These are phyloP conservation scores for Aspergillus texensis DNA, from an alignment of 2,329 filamentous ascomycete species.

Conservation along the genomic window DNA sequence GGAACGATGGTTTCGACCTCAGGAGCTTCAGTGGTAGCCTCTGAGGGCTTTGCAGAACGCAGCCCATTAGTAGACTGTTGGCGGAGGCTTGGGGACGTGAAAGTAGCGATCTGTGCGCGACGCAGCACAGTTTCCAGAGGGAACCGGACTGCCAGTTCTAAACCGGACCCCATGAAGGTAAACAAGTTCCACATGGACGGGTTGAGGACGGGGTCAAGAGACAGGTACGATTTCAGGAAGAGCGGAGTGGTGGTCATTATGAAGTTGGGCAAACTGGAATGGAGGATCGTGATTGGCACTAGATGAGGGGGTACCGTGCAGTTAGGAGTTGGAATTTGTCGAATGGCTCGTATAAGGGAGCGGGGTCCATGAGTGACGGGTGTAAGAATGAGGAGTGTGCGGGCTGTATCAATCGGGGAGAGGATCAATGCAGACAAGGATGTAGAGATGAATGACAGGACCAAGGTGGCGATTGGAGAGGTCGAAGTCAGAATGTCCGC, in stretches of 20 bases:
- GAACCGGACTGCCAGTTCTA: slow-evolving; percentile 82
- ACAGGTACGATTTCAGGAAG: slow-evolving; percentile 79
- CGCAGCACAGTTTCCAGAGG: slow-evolving; percentile 91
- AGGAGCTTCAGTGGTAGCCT: slow-evolving; percentile 19
- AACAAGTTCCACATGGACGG: slow-evolving; percentile 80
- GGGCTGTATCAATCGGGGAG: slow-evolving; percentile 84
- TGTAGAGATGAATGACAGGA: slow-evolving; percentile 68
- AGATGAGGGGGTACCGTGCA: slow-evolving; percentile 72
- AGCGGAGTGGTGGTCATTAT: slow-evolving; percentile 82
- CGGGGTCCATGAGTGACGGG: slow-evolving; percentile 74
- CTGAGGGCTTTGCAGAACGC: slow-evolving; percentile 12
- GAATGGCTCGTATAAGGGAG: slow-evolving; percentile 76
- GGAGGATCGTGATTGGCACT: slow-evolving; percentile 80
- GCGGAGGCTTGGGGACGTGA: slow-evolving; percentile 58
- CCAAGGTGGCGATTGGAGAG: slow-evolving; percentile 78
- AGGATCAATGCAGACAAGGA: slow-evolving; percentile 76
- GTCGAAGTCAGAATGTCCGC: slow-evolving; percentile 77
- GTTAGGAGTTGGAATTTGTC: slow-evolving; percentile 70
- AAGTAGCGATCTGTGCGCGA: slow-evolving; percentile 78
- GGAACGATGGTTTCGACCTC: slow-evolving; percentile 74
- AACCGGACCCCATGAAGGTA: slow-evolving; percentile 77
- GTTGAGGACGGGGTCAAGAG: slow-evolving; percentile 78
- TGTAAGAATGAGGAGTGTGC: slow-evolving; percentile 84
- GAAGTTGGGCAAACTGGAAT: slow-evolving; percentile 81
- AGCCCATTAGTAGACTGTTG: slow-evolving; percentile 33